phyloP scores from a whole-genome alignment of 2,329 filamentous ascomycete genomes.

The Sordariomycetes sp. region DNA sequence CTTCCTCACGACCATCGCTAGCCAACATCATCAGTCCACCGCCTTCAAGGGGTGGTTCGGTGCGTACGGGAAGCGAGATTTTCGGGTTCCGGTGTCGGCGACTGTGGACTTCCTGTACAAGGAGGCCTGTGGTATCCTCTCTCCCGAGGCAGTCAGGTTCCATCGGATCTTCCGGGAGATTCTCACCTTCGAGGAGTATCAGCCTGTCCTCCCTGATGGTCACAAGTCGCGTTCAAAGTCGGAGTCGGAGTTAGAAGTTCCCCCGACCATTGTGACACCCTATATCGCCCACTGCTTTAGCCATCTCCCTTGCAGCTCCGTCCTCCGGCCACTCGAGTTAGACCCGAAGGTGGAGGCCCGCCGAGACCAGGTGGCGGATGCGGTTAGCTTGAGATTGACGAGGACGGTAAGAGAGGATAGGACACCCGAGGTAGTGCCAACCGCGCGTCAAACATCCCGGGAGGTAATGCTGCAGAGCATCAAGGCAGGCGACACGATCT shows the following conservation, averaged over 20 bases:
- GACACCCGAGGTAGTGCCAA: not conserved
- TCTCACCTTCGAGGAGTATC: constrained; percentile 22
- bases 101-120: constrained; percentile 56
- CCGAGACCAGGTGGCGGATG: constrained; percentile 10
- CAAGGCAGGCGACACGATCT: constrained; percentile 36
- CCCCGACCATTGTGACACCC: constrained; percentile 56
- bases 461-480: constrained; percentile 19
- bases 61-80: constrained; percentile 42
- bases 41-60: constrained; percentile 44
- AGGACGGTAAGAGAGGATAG: constrained; percentile 9
- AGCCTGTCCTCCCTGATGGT: constrained; percentile 8
- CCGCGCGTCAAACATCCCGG: constrained; percentile 11
- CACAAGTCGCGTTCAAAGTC: not conserved
- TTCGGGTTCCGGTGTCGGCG: constrained; percentile 46
- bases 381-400: constrained; percentile 17
- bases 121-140: constrained; percentile 44
- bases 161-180: constrained; percentile 46
- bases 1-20: constrained; percentile 48
- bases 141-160: constrained; percentile 12
- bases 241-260: not conserved
- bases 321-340: constrained; percentile 27
- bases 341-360: constrained; percentile 11
- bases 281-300: constrained; percentile 56
- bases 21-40: constrained; percentile 27
- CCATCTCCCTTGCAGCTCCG: constrained; percentile 46